Conservation (phyloP, 2,329 filamentous ascomycete species). For the Parafenestella ontariensis region DNA sequence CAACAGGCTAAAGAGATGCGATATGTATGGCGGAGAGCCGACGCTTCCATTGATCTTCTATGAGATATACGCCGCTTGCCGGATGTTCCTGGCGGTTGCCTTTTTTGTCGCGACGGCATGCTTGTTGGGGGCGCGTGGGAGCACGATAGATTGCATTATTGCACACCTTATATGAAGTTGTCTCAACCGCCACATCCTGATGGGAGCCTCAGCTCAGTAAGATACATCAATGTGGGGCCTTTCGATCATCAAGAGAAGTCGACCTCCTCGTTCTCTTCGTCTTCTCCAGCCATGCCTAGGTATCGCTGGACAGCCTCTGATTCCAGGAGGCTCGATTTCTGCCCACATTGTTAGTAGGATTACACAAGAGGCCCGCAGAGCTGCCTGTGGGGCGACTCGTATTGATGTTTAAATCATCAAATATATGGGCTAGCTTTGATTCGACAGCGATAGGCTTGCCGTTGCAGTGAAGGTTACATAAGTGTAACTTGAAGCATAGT, state of each 20-base stretch:
- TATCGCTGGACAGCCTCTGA: slow-evolving; percentile 43
- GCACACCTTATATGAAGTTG: slow-evolving; percentile 20
- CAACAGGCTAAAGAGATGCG: not conserved
- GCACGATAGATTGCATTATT: slow-evolving; percentile 28
- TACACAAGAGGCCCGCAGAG: slow-evolving; percentile 1
- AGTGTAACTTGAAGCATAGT: too few relatives aligned
- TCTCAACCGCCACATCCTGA: slow-evolving; percentile 14
- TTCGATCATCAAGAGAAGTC: slow-evolving; percentile 39
- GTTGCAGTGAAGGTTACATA: too few relatives aligned
- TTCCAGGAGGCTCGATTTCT: slow-evolving; percentile 45
- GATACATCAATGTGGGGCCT: slow-evolving; percentile 18
- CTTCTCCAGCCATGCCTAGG: slow-evolving; percentile 36
- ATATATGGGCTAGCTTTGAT: slow-evolving; percentile 2
- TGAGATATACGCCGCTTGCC: slow-evolving; percentile 17
- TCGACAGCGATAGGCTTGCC: not conserved
- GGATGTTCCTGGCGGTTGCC: slow-evolving; percentile 22
- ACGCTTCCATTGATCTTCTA: slow-evolving; percentile 23
- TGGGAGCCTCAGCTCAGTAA: slow-evolving; percentile 5
- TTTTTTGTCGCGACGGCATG: slow-evolving; percentile 15
- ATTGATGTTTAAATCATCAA: not conserved
- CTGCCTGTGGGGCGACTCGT: not conserved
- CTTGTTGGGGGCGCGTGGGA: slow-evolving; percentile 17
- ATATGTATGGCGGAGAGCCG: slow-evolving; percentile 17
- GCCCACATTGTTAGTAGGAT: slow-evolving; percentile 16
- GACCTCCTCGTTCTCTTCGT: slow-evolving; percentile 29